phyloP scores from a whole-genome alignment of 2,329 filamentous ascomycete genomes.

The Penicillium crustosum region DNA sequence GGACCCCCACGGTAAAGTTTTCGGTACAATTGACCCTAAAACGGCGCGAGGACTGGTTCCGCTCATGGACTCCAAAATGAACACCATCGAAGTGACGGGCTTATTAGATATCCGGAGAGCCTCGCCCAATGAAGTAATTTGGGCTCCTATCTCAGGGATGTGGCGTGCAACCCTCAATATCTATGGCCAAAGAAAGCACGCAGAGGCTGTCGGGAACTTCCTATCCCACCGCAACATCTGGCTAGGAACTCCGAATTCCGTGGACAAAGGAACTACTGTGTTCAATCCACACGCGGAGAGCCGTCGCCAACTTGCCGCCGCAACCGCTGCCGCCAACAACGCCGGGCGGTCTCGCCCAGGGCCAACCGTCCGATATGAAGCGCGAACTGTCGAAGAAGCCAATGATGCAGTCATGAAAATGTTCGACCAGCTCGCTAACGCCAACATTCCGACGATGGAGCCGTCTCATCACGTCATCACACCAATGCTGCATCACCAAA shows the following conservation, averaged over 20 bases:
- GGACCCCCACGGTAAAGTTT: conserved; percentile 68
- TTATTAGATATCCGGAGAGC: conserved; percentile 68
- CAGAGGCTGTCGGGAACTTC: conserved; percentile 64
- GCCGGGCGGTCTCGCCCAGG: conserved; percentile 22
- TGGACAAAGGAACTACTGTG: conserved; percentile 68
- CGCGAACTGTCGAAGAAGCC: conserved; percentile 79
- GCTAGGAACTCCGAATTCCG: conserved; percentile 64
- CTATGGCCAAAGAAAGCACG: conserved; percentile 71
- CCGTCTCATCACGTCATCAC: conserved; percentile 63
- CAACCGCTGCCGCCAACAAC: conserved; percentile 19
- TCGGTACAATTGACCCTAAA: conserved; percentile 71
- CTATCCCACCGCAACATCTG: conserved; percentile 66
- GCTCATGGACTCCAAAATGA: conserved; percentile 66
- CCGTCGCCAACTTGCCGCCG: conserved; percentile 44
- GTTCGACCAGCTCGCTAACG: conserved; percentile 78
- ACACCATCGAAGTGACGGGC: conserved; percentile 68
- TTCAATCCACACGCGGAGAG: conserved; percentile 71
- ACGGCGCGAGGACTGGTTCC: conserved; percentile 68
- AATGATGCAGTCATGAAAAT: conserved; percentile 80
- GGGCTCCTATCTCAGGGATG: conserved; percentile 59
- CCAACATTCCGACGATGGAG: conserved; percentile 72
- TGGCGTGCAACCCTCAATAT: conserved; percentile 71
- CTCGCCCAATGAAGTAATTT: conserved; percentile 62
- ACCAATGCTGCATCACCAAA: conserved; percentile 78
- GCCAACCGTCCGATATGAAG: conserved; percentile 37